Conservation (phyloP, 2,329 filamentous ascomycete species). For the Ophiostoma ips region DNA sequence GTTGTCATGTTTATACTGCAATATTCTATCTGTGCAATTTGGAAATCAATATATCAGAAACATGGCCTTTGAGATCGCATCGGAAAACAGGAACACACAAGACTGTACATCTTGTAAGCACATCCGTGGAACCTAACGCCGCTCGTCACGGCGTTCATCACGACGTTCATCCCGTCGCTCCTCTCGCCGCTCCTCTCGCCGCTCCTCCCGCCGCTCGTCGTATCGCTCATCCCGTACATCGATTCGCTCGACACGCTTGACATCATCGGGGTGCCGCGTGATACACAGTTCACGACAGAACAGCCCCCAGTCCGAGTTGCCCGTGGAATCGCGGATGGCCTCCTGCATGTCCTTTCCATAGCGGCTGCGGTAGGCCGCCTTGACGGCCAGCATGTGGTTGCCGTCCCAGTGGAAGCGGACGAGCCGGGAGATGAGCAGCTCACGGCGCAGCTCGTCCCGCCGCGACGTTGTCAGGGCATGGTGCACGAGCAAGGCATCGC, state of each 20-base stretch:
- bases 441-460: slow-evolving; percentile 60
- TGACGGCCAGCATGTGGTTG: slow-evolving; percentile 64
- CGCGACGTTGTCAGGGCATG: slow-evolving; percentile 70
- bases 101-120: too few relatives aligned
- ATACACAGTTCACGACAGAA: slow-evolving; percentile 63
- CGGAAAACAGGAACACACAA: too few relatives aligned
- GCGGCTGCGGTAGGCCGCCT: slow-evolving; percentile 63
- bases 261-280: slow-evolving; percentile 44
- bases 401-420: slow-evolving; percentile 90
- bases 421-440: slow-evolving; percentile 75
- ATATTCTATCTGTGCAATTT: not conserved
- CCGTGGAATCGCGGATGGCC: slow-evolving; percentile 64
- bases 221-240: slow-evolving; percentile 13
- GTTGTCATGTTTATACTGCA: not conserved
- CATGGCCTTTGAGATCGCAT: too few relatives aligned
- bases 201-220: slow-evolving; percentile 4
- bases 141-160: too few relatives aligned
- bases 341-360: slow-evolving; percentile 64
- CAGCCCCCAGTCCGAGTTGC: slow-evolving; percentile 54
- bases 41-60: not conserved
- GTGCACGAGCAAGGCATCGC: slow-evolving; percentile 79
- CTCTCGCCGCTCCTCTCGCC: slow-evolving; percentile 5
- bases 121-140: too few relatives aligned
- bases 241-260: slow-evolving; percentile 36
- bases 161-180: not conserved